Base-by-base conservation (phyloP, 2,329 filamentous ascomycete species). In the Phialocephala sp. region DNA sequence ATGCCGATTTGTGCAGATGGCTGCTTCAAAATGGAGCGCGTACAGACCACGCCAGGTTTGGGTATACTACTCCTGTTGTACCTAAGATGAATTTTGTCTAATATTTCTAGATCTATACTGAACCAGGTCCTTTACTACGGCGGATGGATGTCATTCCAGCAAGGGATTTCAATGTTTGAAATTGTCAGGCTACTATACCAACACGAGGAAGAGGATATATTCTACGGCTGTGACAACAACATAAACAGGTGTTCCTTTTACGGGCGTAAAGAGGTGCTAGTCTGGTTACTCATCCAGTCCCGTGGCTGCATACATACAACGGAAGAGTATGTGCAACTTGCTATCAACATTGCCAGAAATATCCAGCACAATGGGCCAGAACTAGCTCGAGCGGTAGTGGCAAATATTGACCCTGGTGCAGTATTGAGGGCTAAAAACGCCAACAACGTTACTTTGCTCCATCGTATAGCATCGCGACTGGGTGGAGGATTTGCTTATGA, bases 91-190 rank as follows among this genome's bases (percentile, higher is more conserved):
- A n/a, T 20, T 3, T 50, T 2, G 20, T 50, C 45, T 24, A 50
- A 50, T 24, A 14, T 8, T 22, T 24, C 4, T 11, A 50, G 45
- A 20, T 50, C 45, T 24, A 14, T 50, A 1, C 22, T 50, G 12
- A 50, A 50, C 4, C 5, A 22, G 20, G 45, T 50, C n/a, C 20
- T 50, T 4, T 24, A 50, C 12, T 50, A 50, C 22, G 45, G 45
- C 24, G 45, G 45, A 22, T 50, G 45, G 45, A 50, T 50, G 45
- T 50, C 45, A 22, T 50, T 50, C 45, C 20, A 50, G n/a, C 45
- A 50, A 50, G 45, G 45, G 8, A 4, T 24, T 22, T 18, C 45
- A 12, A 24, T 27, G 8, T 50, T 50, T 11, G 45, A 50, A 27
- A 50, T 50, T 20, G 45, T 50, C 8, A 24, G 20, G 20, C 20